These are phyloP conservation scores for Exsudoporus floridanus DNA, from an alignment of 1,284 basidiomycete genomes.

Conservation along the genomic window DNA sequence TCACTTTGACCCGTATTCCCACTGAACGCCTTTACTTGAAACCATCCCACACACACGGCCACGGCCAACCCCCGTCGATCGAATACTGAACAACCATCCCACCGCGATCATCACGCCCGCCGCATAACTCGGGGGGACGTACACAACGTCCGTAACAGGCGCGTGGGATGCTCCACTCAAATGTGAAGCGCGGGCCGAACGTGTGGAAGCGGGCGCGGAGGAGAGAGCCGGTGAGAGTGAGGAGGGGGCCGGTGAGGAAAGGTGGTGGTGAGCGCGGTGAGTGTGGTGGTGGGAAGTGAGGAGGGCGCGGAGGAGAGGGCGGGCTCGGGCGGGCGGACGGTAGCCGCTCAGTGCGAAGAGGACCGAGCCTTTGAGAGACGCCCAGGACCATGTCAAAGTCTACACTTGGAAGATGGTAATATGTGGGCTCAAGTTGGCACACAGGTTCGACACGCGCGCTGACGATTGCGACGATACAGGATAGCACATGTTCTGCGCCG, in stretches of 20 bases:
- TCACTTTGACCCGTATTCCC: too few species aligned
- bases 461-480: too few species aligned
- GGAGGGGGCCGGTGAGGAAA: conserved; percentile 12
- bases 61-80: too few species aligned
- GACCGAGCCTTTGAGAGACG: conserved; percentile 2
- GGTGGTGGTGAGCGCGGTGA: conserved; percentile 1
- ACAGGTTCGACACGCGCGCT: too few species aligned
- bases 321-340: conserved; percentile 9
- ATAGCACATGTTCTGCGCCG: too few species aligned
- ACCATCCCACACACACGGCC: too few species aligned
- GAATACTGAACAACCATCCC: too few species aligned
- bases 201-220: conserved; percentile 22
- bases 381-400: background rate
- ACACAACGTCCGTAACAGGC: conserved; percentile 30
- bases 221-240: conserved; percentile 13
- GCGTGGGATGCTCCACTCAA: conserved; percentile 29
- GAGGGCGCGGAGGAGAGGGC: background rate
- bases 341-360: conserved; percentile 8
- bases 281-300: too few species aligned
- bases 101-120: too few species aligned
- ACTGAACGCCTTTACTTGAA: too few species aligned
- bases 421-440: too few species aligned
- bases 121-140: conserved; percentile 5
- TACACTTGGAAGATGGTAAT: background rate
- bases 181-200: conserved; percentile 30